Conservation (phyloP, 2,329 filamentous ascomycete genomes). For the Colletotrichum coccodes region DNA sequence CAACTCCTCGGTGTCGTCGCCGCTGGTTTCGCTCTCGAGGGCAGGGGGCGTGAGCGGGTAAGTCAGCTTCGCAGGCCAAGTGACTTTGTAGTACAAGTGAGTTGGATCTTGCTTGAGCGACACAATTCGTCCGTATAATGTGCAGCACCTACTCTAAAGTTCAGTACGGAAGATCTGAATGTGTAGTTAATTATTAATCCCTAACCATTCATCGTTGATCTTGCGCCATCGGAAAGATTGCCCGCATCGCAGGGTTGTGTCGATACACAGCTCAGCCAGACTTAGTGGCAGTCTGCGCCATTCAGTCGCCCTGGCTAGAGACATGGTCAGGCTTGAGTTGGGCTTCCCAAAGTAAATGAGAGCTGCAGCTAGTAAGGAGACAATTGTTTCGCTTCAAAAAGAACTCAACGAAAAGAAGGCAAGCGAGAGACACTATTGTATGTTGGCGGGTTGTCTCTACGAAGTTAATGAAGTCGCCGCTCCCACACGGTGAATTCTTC, state of each 20-base stretch:
- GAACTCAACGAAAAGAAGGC: not conserved
- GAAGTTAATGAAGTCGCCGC: not conserved
- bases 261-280: slow-evolving; percentile 88
- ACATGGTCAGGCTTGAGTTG: slow-evolving; percentile 38
- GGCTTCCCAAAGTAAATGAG: not conserved
- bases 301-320: slow-evolving; percentile 66
- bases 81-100: slow-evolving; percentile 82
- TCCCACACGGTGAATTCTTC: not conserved
- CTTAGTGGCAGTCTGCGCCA: slow-evolving; percentile 90
- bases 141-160: slow-evolving; percentile 71
- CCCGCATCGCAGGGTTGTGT: slow-evolving; percentile 92
- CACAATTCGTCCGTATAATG: slow-evolving; percentile 85
- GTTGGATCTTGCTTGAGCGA: slow-evolving; percentile 84
- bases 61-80: slow-evolving; percentile 57
- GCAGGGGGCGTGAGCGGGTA: slow-evolving; percentile 28
- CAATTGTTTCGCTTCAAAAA: not conserved
- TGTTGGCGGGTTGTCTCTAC: not conserved
- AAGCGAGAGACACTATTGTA: not conserved
- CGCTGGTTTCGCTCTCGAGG: slow-evolving; percentile 37
- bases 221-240: slow-evolving; percentile 98
- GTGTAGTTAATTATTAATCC: not conserved
- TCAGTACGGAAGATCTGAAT: not conserved
- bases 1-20: slow-evolving; percentile 79
- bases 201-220: slow-evolving; percentile 83
- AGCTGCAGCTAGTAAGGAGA: not conserved